phyloP scores from a whole-genome alignment of 495 filamentous ascomycete species.

The Neurospora sp. region DNA sequence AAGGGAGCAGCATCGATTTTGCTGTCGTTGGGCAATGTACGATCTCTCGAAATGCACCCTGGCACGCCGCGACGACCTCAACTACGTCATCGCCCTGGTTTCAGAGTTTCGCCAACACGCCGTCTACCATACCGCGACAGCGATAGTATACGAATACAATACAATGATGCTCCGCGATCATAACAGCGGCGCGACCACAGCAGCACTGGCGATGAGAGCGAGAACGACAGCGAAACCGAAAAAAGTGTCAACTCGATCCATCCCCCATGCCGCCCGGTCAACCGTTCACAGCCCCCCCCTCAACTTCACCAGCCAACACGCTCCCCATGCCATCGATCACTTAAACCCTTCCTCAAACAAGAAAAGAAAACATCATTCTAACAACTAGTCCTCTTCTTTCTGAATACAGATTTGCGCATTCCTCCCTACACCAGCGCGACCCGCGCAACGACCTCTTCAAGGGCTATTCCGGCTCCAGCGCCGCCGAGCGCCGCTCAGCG shows the following conservation, averaged over 20 bases:
- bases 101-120: neutral
- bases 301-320: neutral
- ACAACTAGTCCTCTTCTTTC: neutral
- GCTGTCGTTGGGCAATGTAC: neutral
- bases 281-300: neutral
- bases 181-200: neutral
- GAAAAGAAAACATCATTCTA: conserved; percentile 33
- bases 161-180: neutral
- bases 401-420: conserved; percentile 45
- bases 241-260: neutral
- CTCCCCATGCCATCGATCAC: neutral
- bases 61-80: neutral
- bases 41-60: neutral
- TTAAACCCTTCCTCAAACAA: neutral
- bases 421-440: conserved; percentile 69
- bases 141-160: neutral
- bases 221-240: neutral
- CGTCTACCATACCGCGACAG: neutral
- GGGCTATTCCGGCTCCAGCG: conserved; percentile 59
- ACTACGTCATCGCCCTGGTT: neutral
- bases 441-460: conserved; percentile 84
- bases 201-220: neutral
- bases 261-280: neutral
- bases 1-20: neutral
- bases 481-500: conserved; percentile 41